Base-by-base conservation (phyloP, 1,139 yeast genomes). In the Hansenula lynferdii region DNA sequence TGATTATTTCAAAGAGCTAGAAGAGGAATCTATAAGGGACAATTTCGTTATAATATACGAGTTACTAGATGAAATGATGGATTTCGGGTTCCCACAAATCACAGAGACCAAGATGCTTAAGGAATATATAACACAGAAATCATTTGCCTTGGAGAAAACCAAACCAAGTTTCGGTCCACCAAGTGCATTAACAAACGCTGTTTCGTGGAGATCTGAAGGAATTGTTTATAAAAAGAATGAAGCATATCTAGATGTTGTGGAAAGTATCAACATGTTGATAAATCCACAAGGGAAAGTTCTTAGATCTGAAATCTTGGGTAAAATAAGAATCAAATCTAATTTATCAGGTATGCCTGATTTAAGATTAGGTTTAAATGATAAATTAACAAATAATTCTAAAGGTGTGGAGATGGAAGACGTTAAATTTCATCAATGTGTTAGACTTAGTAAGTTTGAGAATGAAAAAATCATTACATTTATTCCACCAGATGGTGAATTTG, bases 331-430 rank as follows among this genome's bases (percentile, higher is more conserved):
- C 63, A 89, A 86, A 60, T 85, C 95, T 38, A 85, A 85, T 60
- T 72, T 92, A 44, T 80, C 94, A 40, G 98, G 98, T 37, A 92
- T 92, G 98, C 98, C 98, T 1, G 98, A 92, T 64, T 74, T 92
- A 49, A 77, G 96, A 45, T 70, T 92, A 42, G 98, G 98, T 0
- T 72, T 92, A 37, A 94, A 92, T 60, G 97, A 92, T 57, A 84
- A 86, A 53, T 79, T 85, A 32, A 85, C 83, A 51, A 43, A 44
- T 28, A 48, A 43, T 28, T 32, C 49, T 9, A 45, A 47, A 31
- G 54, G 56, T 6, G 56, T 86, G 40, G 94, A 85, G 52, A 78
- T 92, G 76, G 97, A 92, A 62, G 98, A 92, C 61, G 84, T 92
- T 51, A 92, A 92, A 60, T 92, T 92, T 67, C 96, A 87, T 60